These are phyloP conservation scores for Aspergillus fijiensis DNA, from an alignment of 2,329 filamentous ascomycete species.

Conservation along the genomic window DNA sequence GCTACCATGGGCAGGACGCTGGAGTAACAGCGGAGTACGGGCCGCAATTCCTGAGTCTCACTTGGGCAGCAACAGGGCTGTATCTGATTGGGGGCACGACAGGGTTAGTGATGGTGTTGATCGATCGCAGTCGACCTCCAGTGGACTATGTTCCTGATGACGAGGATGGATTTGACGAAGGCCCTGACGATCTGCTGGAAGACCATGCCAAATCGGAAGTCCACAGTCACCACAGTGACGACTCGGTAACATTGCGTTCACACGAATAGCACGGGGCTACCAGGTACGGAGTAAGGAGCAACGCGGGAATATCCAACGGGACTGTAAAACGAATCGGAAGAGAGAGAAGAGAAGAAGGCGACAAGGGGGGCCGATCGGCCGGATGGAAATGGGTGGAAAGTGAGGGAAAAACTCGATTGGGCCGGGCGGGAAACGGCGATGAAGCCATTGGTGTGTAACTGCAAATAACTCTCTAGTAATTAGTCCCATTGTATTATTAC, in stretches of 20 bases:
- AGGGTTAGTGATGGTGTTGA: constrained; percentile 30
- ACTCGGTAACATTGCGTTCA: neutral
- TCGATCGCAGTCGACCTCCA: constrained; percentile 17
- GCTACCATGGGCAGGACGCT: constrained; percentile 52
- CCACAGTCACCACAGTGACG: neutral
- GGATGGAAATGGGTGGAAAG: constrained; percentile 6
- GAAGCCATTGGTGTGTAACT: constrained; percentile 1
- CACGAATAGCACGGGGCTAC: neutral
- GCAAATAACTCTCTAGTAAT: neutral
- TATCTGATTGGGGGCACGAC: constrained; percentile 31
- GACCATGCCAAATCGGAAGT: constrained; percentile 1
- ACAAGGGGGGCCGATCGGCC: neutral
- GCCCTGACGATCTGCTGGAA: neutral
- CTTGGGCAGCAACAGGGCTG: constrained; percentile 56
- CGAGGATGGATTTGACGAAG: neutral
- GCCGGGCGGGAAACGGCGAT: neutral
- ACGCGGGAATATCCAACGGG: neutral
- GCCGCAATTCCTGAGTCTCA: constrained; percentile 57
- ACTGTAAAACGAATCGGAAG: neutral
- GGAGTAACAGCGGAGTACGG: constrained; percentile 54
- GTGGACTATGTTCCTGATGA: neutral
- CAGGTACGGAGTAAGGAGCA: neutral
- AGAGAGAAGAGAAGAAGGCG: neutral
- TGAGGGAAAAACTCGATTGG: neutral
- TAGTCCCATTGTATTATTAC: neutral